A percentile compares a stretch with the other conserved stretches of the same genome.
These are phyloP conservation scores for Emergomyces orientalis DNA, from an alignment of 2,329 filamentous ascomycete genomes.

Conservation along the genomic window DNA sequence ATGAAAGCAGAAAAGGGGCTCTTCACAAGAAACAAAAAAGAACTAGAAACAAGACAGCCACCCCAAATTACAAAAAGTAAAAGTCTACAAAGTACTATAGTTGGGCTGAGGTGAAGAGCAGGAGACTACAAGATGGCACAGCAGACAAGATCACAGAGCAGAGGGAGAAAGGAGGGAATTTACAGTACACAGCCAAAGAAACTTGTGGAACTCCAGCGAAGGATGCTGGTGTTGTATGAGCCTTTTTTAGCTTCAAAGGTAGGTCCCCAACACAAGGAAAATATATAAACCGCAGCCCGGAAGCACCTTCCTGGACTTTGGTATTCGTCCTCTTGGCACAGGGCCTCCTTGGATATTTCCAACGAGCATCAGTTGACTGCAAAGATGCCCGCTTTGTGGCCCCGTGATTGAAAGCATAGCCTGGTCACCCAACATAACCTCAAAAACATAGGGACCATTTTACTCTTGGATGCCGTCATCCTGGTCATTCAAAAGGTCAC, in stretches of 20 bases:
- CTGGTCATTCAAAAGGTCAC: too few relatives aligned
- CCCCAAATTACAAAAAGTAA: slow-evolving; percentile 3
- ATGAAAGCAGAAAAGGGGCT: slow-evolving; percentile 4
- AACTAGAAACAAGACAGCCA: neutral
- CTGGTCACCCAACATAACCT: neutral
- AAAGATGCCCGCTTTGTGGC: too few relatives aligned
- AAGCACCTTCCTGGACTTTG: too few relatives aligned
- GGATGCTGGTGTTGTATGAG: neutral
- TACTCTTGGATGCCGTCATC: too few relatives aligned
- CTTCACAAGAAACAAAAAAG: neutral
- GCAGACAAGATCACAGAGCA: neutral
- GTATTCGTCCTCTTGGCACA: neutral
- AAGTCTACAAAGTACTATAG: slow-evolving; percentile 2
- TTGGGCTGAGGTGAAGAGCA: neutral
- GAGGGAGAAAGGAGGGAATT: neutral
- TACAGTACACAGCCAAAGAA: slow-evolving; percentile 2
- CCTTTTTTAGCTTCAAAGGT: neutral
- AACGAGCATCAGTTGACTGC: neutral
- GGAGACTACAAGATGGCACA: slow-evolving; percentile 1
- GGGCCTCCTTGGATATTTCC: neutral
- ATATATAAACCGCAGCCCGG: too few relatives aligned
- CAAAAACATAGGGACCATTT: too few relatives aligned
- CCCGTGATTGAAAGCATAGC: neutral
- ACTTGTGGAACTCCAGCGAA: slow-evolving; percentile 5
- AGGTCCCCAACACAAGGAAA: too few relatives aligned